Base-by-base conservation (phyloP, 371 early-diverging fungal genomes). In the Mortierella sp. region DNA sequence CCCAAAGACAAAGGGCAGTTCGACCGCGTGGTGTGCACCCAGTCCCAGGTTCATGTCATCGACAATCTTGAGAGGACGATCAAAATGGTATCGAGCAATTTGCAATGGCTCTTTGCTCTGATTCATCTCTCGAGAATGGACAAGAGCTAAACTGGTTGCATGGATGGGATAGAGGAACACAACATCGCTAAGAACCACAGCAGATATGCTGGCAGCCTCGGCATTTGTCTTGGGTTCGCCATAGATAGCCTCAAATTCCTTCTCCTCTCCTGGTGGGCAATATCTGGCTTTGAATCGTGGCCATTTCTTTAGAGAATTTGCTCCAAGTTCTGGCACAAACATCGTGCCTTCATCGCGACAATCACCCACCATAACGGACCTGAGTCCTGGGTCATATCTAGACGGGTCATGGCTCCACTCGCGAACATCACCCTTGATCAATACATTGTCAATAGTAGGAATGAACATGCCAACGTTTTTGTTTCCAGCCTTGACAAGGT, bases 21-120 rank as follows among this genome's bases (percentile, higher is more conserved):
- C 82, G 2, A 45, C 82, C 2, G 70, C 82, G 50, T 82, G 82
- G 22, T 82, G 82, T 1, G 82, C 82, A 8, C 82, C 82, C 16
- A 76, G 19, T 19, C 74, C 74, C 24, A 76, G 4, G 0, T 28
- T 41, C 82, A 82, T 76, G 11, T 73, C 70, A 40, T 82, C 82
- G 4, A 82, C 74, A 33, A 73, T 45, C 38, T 76, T 63, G 60
- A 76, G 38, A 8, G 76, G 76, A 4, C 67, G 76, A 61, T 82
- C 82, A 24, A 82, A 82, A 38, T 82, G 77, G 55, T 58, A 76
- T n/a, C 76, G 82, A n/a, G 50, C 67, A 48, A 82, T 48, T 21
- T 76, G 74, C 21, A 70, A 19, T 1, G 59, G 52, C 32, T 66
- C 48, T 4, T 48, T 38, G 28, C 55, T 11, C 19, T 57, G 61